phyloP scores from a whole-genome alignment of 306 rosid genomes.

The Sesbania bispinosa region DNA sequence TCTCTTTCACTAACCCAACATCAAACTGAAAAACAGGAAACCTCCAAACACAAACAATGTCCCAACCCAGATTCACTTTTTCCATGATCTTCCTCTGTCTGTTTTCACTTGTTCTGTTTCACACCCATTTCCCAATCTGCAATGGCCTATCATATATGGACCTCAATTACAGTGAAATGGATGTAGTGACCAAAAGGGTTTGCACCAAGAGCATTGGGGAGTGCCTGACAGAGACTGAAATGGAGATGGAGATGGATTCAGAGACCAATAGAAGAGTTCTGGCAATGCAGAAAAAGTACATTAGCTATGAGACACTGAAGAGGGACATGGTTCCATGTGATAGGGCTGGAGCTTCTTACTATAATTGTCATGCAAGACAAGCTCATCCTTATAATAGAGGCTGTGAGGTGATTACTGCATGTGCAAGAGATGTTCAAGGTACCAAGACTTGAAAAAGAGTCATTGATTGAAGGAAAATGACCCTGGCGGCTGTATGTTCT shows the following conservation, averaged over 20 bases:
- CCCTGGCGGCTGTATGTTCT: neutral
- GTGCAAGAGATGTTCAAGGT: constrained; percentile 66
- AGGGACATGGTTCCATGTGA: constrained; percentile 85
- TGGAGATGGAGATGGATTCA: constrained; percentile 69
- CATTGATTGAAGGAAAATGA: constrained; percentile 2
- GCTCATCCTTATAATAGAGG: constrained; percentile 82
- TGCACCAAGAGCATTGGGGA: constrained; percentile 57
- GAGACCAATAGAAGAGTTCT: constrained; percentile 71
- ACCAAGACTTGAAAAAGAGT: constrained; percentile 14
- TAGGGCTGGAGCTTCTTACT: constrained; percentile 82
- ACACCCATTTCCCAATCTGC: constrained; percentile 41
- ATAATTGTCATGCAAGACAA: constrained; percentile 62
- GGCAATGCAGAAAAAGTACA: constrained; percentile 69
- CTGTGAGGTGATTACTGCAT: constrained; percentile 76
- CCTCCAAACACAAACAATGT: constrained; percentile 33
- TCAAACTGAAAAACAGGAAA: constrained; percentile 22
- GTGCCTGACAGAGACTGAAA: constrained; percentile 49
- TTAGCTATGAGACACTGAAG: constrained; percentile 84
- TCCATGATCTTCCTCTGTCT: constrained; percentile 23
- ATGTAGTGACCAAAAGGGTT: constrained; percentile 46
- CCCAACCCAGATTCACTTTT: constrained; percentile 42
- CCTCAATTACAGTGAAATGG: constrained; percentile 45
- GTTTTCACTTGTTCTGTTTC: constrained; percentile 44
- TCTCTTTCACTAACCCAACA: constrained; percentile 25
- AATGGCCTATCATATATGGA: constrained; percentile 42